Conservation (phyloP, 2,329 filamentous ascomycete species). For the Xylariaceae sp. region DNA sequence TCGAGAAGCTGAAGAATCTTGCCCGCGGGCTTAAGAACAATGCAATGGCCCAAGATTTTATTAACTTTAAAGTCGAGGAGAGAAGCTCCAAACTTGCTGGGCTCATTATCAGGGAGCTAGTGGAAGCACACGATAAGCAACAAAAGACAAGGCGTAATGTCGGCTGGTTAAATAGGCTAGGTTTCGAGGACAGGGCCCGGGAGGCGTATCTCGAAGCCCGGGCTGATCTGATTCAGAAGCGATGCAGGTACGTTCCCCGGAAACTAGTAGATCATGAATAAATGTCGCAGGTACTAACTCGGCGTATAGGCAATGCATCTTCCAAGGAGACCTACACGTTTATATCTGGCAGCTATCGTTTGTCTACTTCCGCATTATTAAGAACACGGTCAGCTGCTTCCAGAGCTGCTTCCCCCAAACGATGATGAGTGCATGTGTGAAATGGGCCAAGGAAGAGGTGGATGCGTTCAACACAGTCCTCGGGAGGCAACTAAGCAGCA, state of each 20-base stretch:
- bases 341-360: constrained; percentile 97
- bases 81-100: constrained; percentile 77
- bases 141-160: constrained; percentile 81
- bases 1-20: constrained; percentile 84
- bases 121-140: constrained; percentile 77
- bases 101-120: constrained; percentile 77
- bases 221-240: constrained; percentile 77
- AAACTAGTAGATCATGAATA: not conserved
- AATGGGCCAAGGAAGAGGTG: constrained; percentile 96
- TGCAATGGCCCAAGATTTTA: constrained; percentile 85
- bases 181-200: constrained; percentile 87
- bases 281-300: constrained; percentile 29
- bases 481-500: constrained; percentile 83
- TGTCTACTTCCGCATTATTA: constrained; percentile 92
- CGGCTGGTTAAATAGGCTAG: constrained; percentile 82
- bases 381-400: constrained; percentile 90
- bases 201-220: constrained; percentile 85
- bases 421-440: constrained; percentile 93
- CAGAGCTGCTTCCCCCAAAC: constrained; percentile 83
- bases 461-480: constrained; percentile 88
- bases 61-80: constrained; percentile 89
- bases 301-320: constrained; percentile 78
- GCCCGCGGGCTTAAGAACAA: constrained; percentile 85
- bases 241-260: constrained; percentile 69
- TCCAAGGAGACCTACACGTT: constrained; percentile 88